Evolutionary conservation across 208 protist species (phyloP), one percentile per base, ranked within the genome.

Genomic region (Porcisia deanei): DNA sequence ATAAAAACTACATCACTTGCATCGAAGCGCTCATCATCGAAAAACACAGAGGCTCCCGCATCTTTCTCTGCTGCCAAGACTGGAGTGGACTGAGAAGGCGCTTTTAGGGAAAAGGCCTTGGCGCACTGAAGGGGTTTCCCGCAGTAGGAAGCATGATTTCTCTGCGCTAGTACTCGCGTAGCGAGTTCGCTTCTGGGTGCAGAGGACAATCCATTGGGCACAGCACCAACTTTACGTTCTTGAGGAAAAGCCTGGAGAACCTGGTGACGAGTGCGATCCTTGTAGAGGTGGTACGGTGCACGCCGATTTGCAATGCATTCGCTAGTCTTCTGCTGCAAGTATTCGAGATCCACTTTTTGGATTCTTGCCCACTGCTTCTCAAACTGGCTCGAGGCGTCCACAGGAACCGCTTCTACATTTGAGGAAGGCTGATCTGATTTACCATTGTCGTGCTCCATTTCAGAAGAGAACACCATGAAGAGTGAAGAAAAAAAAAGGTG

Each of bases 351-450:
- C 22, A 67, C 53, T 1, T 30, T 53, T 60, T 69, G 71, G 71
- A 81, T 76, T 43, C 52, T 71, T 7, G 45, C 47, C 25, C 77
- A 66, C 71, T 73, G 71, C 49, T 81, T 39, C 65, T 76, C 30
- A 59, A 63, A 76, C 57, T 52, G 71, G 52, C 20, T 41, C 10
- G 34, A 7, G 34, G 0, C 6, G n/a, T 72, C 34, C 20, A 39
- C 49, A n/a, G 4, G 1, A n/a, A n/a, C 6, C 0, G 16, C 53
- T 8, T 25, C 59, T n/a, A 34, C n/a, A 2, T 37, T 43, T 2
- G 67, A 6, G 52, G 39, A 60, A 10, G 4, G 34, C 14, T 43
- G 9, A 39, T 34, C 12, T 18, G 25, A n/a, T 14, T 37, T 41
- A 9, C 39, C 66, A 41, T 1, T 39, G 16, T 22, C 16, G 25